A percentile compares a stretch with the other conserved stretches of the same genome.
Conservation (phyloP, 148 eudicot species). For the Chenopodium quinoa region DNA sequence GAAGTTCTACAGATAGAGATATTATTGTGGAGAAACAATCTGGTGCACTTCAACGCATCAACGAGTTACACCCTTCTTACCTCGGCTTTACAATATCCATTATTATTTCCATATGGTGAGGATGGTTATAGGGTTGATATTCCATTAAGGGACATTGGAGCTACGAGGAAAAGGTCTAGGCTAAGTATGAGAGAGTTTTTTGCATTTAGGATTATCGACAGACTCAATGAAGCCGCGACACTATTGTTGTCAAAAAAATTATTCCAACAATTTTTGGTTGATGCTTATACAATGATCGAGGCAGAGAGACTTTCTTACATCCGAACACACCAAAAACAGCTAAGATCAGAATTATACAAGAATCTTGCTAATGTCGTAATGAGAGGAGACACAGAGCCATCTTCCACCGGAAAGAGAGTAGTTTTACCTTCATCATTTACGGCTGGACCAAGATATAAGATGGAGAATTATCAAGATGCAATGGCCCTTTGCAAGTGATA, state of each 20-base stretch:
- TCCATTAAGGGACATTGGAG: neutral
- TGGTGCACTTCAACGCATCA: neutral
- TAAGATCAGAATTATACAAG: neutral
- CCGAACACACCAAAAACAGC: neutral
- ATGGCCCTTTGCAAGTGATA: constrained; percentile 7
- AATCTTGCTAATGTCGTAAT: neutral
- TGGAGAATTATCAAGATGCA: constrained; percentile 14
- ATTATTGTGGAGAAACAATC: neutral
- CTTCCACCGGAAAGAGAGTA: neutral
- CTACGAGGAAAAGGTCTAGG: neutral
- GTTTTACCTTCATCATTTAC: constrained; percentile 5
- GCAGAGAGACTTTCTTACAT: neutral
- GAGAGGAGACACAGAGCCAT: neutral
- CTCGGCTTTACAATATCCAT: constrained; percentile 1
- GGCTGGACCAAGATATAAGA: neutral
- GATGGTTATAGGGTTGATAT: constrained; percentile 15
- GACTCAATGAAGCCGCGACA: neutral
- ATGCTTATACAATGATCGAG: constrained; percentile 19
- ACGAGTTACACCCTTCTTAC: neutral
- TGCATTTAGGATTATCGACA: neutral
- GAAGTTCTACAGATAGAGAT: neutral
- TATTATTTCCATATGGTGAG: constrained; percentile 14
- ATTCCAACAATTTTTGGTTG: constrained; percentile 7
- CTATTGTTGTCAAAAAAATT: neutral
- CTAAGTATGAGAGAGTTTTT: constrained; percentile 8